These are phyloP conservation scores for Aristolochia californica DNA, from an alignment of 164 flowering plant genomes.

Conservation along the genomic window DNA sequence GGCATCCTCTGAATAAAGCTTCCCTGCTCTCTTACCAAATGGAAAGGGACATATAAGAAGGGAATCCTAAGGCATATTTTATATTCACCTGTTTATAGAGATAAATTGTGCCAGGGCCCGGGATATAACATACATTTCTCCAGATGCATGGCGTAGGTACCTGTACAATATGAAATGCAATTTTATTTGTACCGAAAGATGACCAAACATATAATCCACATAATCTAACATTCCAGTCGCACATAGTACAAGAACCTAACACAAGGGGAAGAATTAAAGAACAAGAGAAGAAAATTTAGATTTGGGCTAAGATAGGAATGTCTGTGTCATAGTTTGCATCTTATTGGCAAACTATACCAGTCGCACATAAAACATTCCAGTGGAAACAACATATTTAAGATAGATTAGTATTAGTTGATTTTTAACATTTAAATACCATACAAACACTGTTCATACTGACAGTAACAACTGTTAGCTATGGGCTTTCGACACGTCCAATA, in stretches of 20 bases:
- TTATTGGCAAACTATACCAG: too few relatives aligned
- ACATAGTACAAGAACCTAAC: too few relatives aligned
- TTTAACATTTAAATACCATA: too few relatives aligned
- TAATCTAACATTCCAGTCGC: neutral
- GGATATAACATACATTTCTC: slow-evolving; percentile 78
- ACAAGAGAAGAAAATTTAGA: too few relatives aligned
- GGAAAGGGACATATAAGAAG: neutral
- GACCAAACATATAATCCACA: neutral
- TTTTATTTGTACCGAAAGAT: neutral
- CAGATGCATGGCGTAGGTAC: slow-evolving; percentile 92
- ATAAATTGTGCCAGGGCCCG: slow-evolving; percentile 77
- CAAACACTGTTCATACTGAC: too few relatives aligned
- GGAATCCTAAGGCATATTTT: neutral
- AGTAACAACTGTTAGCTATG: too few relatives aligned
- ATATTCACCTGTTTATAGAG: slow-evolving; percentile 67
- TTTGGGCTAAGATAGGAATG: too few relatives aligned
- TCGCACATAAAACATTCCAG: too few relatives aligned
- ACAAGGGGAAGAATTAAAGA: neutral
- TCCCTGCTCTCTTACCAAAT: neutral
- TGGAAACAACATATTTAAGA: too few relatives aligned
- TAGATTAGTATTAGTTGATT: too few relatives aligned
- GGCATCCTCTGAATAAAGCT: neutral
- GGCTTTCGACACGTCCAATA: too few relatives aligned
- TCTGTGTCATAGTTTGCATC: too few relatives aligned
- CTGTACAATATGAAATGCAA: slow-evolving; percentile 24